These are phyloP conservation scores for Chondrus crispus DNA, from an alignment of 23 red algal genomes.

Conservation along the genomic window DNA sequence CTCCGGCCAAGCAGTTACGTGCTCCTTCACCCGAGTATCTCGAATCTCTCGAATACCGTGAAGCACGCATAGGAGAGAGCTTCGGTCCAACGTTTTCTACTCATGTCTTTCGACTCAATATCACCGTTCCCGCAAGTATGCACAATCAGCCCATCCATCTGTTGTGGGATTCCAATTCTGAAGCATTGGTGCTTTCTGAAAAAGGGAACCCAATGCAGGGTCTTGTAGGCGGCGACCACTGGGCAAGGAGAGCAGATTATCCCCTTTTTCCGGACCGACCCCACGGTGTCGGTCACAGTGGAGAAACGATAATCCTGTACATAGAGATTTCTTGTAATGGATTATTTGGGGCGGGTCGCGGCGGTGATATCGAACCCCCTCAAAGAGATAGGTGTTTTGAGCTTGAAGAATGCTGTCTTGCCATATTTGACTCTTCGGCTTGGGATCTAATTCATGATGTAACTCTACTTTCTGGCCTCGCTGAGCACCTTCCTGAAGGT, in stretches of 20 bases:
- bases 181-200: slow-evolving; percentile 58
- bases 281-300: slow-evolving; percentile 9
- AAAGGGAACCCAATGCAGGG: slow-evolving; percentile 56
- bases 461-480: slow-evolving; percentile 48
- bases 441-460: slow-evolving; percentile 77
- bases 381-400: slow-evolving; percentile 50
- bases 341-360: slow-evolving; percentile 75
- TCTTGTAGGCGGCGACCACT: slow-evolving; percentile 60
- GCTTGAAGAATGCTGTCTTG: slow-evolving; percentile 49
- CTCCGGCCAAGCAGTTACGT: neutral
- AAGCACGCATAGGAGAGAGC: slow-evolving; percentile 49
- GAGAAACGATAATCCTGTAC: slow-evolving; percentile 38
- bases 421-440: slow-evolving; percentile 44
- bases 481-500: slow-evolving; percentile 44
- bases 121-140: slow-evolving; percentile 37
- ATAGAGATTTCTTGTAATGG: slow-evolving; percentile 93
- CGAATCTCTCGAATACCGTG: neutral
- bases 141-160: slow-evolving; percentile 37
- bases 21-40: neutral
- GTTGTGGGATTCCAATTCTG: slow-evolving; percentile 76
- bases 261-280: neutral
- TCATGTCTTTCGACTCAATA: slow-evolving; percentile 58
- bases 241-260: slow-evolving; percentile 58
- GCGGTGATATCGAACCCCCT: slow-evolving; percentile 80
- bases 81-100: slow-evolving; percentile 78